phyloP scores from a whole-genome alignment of 108 stramenopile genomes.

The Skeletonema marinoi region DNA sequence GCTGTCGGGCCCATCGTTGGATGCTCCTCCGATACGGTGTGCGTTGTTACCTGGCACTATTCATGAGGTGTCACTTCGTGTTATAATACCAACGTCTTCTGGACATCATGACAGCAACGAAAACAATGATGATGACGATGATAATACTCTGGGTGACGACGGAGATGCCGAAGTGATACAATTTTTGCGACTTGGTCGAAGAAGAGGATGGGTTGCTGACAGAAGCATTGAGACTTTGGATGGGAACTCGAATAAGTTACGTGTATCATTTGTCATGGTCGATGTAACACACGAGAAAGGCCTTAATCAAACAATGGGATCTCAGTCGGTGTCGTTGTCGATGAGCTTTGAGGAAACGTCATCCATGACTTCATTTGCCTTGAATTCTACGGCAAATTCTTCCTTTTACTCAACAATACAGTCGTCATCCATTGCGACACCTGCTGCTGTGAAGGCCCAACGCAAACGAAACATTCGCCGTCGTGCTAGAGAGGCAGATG shows the following conservation, averaged over 20 bases:
- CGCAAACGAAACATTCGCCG: slow-evolving; percentile 61
- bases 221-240: slow-evolving; percentile 38
- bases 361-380: slow-evolving; percentile 15
- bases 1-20: slow-evolving; percentile 66
- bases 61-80: slow-evolving; percentile 68
- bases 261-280: slow-evolving; percentile 49
- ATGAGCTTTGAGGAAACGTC: slow-evolving; percentile 24
- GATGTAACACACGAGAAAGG: slow-evolving; percentile 52
- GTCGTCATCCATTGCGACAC: slow-evolving; percentile 52
- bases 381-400: slow-evolving; percentile 22
- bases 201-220: slow-evolving; percentile 81
- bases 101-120: slow-evolving; percentile 3
- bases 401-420: slow-evolving; percentile 30
- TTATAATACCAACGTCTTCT: slow-evolving; percentile 44
- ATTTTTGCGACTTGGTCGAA: slow-evolving; percentile 61
- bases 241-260: slow-evolving; percentile 18
- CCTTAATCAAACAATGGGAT: slow-evolving; percentile 1
- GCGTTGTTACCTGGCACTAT: slow-evolving; percentile 71
- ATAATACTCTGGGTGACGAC: slow-evolving; percentile 28
- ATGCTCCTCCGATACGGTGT: slow-evolving; percentile 65
- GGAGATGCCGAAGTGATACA: slow-evolving; percentile 39
- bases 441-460: slow-evolving; percentile 33
- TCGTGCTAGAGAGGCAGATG: slow-evolving; percentile 26
- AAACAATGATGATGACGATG: slow-evolving; percentile 15
- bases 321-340: slow-evolving; percentile 7